A percentile compares a stretch with the other conserved stretches of the same genome.
Evolutionary conservation across 2,329 filamentous ascomycete genomes (phyloP).

Genomic region (Sarocladiaceae sp.): DNA sequence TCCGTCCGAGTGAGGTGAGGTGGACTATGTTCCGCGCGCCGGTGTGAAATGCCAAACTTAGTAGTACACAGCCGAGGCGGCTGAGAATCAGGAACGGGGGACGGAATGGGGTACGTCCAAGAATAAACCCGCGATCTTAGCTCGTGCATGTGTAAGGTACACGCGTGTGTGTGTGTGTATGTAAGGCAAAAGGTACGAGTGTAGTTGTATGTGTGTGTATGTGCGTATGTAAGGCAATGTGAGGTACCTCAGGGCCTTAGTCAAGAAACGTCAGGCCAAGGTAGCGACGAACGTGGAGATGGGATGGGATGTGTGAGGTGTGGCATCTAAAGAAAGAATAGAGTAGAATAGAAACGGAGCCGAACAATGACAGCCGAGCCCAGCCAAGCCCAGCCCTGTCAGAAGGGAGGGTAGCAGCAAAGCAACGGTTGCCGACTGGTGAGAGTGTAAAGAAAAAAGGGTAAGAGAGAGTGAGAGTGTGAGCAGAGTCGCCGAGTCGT

Average conservation of each 20-base stretch:
- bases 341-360: not conserved
- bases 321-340: constrained; percentile 8
- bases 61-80: constrained; percentile 9
- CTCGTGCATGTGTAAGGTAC: not conserved
- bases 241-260: too few relatives aligned
- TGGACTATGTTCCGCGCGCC: constrained; percentile 31
- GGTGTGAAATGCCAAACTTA: constrained; percentile 11
- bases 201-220: not conserved
- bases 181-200: not conserved
- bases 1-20: too few relatives aligned
- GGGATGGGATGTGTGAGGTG: not conserved
- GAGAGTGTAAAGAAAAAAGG: too few relatives aligned
- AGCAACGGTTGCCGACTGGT: constrained; percentile 1
- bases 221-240: not conserved
- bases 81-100: constrained; percentile 3
- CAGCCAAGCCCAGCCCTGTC: not conserved
- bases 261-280: not conserved
- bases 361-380: constrained; percentile 4
- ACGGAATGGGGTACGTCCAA: not conserved
- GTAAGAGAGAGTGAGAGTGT: not conserved
- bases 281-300: not conserved
- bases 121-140: constrained; percentile 9
- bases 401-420: constrained; percentile 4
- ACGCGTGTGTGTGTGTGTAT: not conserved
- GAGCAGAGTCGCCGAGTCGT: not conserved